phyloP scores from a whole-genome alignment of 2,329 filamentous ascomycete genomes.

The Aciculosporium take region DNA sequence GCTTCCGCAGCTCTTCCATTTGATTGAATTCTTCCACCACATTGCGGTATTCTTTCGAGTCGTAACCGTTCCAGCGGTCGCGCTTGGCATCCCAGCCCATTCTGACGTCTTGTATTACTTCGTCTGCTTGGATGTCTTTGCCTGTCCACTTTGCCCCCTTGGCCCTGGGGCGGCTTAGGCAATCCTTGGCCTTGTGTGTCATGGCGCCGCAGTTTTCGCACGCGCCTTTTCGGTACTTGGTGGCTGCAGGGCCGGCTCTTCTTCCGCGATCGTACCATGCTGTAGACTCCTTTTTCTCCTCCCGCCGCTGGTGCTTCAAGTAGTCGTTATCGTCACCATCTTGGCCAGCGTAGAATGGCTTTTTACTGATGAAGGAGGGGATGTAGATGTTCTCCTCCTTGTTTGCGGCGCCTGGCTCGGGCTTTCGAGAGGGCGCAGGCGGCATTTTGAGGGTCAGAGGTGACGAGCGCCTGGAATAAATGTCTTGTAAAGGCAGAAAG shows the following conservation, averaged over 20 bases:
- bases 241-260: constrained; percentile 73
- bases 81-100: constrained; percentile 95
- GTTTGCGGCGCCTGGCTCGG: constrained; percentile 27
- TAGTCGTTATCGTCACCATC: constrained; percentile 73
- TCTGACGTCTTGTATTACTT: constrained; percentile 69
- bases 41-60: constrained; percentile 67
- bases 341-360: constrained; percentile 83
- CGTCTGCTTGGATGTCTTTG: constrained; percentile 84
- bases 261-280: constrained; percentile 91
- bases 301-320: constrained; percentile 78
- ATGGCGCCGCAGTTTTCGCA: constrained; percentile 98
- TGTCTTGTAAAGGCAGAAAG: no score
- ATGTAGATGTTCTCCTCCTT: constrained; percentile 99
- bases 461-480: not conserved
- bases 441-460: constrained; percentile 3
- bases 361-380: constrained; percentile 92
- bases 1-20: constrained; percentile 59
- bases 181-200: constrained; percentile 93
- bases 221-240: constrained; percentile 93
- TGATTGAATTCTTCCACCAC: constrained; percentile 87
- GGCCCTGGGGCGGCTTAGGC: constrained; percentile 74
- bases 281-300: constrained; percentile 50
- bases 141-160: constrained; percentile 86
- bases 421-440: constrained; percentile 20
- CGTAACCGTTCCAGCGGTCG: constrained; percentile 97